Conservation (phyloP, 2,329 filamentous ascomycete genomes). For the Botrytis pseudocinerea region DNA sequence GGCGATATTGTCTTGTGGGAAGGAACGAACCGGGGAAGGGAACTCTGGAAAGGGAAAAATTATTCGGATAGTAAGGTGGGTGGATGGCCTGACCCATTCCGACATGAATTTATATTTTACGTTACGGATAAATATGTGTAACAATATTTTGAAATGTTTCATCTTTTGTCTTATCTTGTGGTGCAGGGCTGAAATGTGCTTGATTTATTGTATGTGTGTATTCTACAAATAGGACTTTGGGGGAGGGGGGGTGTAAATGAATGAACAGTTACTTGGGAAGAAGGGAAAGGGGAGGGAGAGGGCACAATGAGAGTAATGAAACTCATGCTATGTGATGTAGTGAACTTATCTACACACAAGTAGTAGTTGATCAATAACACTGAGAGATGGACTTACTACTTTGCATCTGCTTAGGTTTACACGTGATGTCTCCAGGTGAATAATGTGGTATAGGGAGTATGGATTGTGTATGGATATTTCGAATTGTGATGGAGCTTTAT, state of each 20-base stretch:
- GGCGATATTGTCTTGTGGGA: conserved; percentile 3
- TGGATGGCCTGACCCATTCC: not conserved
- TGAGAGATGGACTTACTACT: not conserved
- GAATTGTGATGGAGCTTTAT: not conserved
- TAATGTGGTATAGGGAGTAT: not conserved
- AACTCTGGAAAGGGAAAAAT: not conserved
- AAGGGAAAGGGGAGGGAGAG: not conserved
- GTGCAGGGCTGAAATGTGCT: not conserved
- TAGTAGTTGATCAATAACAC: not conserved
- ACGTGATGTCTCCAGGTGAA: not conserved
- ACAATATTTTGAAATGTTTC: conserved; percentile 8
- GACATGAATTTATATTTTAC: conserved; percentile 11
- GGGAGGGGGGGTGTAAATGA: not conserved
- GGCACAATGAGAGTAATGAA: not conserved
- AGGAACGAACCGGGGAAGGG: not conserved
- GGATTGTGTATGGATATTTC: not conserved
- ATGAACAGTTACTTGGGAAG: not conserved
- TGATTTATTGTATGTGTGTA: not conserved
- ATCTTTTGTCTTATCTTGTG: not conserved
- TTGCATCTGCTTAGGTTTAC: not conserved
- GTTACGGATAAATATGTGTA: conserved; percentile 11
- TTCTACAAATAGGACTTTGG: not conserved
- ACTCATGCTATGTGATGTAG: not conserved
- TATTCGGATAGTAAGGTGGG: not conserved
- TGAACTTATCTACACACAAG: not conserved